Conservation (phyloP, 306 rosid species). For the Vigna hirtella region DNA sequence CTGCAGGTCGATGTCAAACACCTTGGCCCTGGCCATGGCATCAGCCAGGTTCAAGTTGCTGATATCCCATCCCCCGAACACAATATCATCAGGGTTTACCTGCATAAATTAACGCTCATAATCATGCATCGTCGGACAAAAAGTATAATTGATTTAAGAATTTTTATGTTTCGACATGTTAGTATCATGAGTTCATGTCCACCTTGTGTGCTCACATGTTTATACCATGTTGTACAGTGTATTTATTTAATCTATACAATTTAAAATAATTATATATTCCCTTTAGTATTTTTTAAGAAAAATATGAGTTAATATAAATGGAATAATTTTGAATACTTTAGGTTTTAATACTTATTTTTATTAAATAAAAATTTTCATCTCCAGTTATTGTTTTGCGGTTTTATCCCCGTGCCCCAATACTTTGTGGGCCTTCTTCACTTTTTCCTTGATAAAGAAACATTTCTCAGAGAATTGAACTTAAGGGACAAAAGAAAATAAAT, state of each 20-base stretch:
- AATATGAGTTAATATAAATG: too few species aligned
- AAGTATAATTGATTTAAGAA: not conserved
- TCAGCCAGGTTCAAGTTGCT: constrained; percentile 93
- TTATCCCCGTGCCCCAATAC: not conserved
- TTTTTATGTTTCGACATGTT: not conserved
- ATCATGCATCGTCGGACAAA: not conserved
- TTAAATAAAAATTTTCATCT: not conserved
- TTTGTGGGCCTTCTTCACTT: not conserved
- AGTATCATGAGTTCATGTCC: not conserved
- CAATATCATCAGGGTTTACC: constrained; percentile 97
- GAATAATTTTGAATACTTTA: not conserved
- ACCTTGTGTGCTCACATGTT: not conserved
- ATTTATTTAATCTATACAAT: too few species aligned
- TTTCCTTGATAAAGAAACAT: not conserved
- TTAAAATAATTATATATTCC: too few species aligned
- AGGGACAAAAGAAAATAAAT: not conserved
- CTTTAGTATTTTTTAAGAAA: too few species aligned
- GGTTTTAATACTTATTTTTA: not conserved
- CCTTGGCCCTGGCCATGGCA: constrained; percentile 93
- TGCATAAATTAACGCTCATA: constrained; percentile 25
- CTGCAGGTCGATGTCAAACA: constrained; percentile 91
- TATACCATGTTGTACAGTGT: too few species aligned
- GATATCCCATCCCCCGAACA: constrained; percentile 99
- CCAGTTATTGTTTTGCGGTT: not conserved
- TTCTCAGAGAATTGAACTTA: not conserved